Base-by-base conservation (phyloP, 2,329 filamentous ascomycete genomes). In the Botryotinia narcissicola region DNA sequence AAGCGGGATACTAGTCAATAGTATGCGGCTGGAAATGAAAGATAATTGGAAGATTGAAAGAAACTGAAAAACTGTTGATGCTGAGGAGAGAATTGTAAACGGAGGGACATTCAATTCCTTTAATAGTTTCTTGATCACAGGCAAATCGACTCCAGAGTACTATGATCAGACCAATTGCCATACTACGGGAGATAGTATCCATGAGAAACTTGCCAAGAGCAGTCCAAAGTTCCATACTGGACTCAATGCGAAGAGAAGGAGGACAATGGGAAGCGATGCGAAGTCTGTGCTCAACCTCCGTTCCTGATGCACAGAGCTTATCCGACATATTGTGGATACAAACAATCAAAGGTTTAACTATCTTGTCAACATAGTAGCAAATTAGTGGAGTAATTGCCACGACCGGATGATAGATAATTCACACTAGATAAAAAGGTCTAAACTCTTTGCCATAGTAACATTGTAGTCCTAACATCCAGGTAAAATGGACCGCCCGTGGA, bases 1-100 rank as follows among this genome's bases (percentile, higher is more conserved):
- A 75, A 59, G 66, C 66, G 48, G 73, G 76, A 75, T 75, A 78
- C 78, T 77, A 80, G 73, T 79, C 78, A 79, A 80, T 80, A 77
- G 78, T 75, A 78, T 75, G 75, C 74, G 68, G 75, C 75, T 77
- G 68, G 76, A 76, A 76, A 63, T 60, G 60, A 57, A 72, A 75
- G 70, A 75, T 60, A 66, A 75, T 59, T 73, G 60, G 37, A 73
- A 74, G 70, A 73, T 57, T 74, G 70, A 75, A 64, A 70, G 72
- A 75, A 72, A 72, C 51, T 60, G 40, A n/a, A 68, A 72, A 77
- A 77, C 73, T 78, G 75, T 75, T 77, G 78, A 78, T 77, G 78
- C 77, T 77, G 77, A 78, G 78, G 76, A 74, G 75, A 73, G 48
- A 76, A 73, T 62, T 72, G 40, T 54, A 72, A 69, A 69, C 59